phyloP scores from a whole-genome alignment of 2,329 filamentous ascomycete genomes.

The Aspergillus puulaauensis region DNA sequence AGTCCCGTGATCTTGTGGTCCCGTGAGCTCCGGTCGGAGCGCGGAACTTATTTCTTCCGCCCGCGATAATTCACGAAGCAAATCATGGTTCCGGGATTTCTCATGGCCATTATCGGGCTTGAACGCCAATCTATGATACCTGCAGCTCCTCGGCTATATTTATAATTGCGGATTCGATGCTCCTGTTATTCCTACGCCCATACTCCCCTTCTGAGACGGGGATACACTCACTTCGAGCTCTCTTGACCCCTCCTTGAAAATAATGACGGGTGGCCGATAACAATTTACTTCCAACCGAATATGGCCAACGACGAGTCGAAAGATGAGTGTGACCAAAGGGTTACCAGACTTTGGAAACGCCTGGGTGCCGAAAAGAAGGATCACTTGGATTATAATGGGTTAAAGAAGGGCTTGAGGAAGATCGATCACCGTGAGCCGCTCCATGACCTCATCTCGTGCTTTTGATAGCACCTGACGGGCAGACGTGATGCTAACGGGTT shows the following conservation, averaged over 20 bases:
- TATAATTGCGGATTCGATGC: slow-evolving; percentile 26
- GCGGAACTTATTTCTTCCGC: slow-evolving; percentile 21
- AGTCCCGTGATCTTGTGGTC: slow-evolving; percentile 26
- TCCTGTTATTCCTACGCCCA: slow-evolving; percentile 19
- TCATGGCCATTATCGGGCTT: slow-evolving; percentile 24
- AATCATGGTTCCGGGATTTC: slow-evolving; percentile 37
- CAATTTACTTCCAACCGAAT: slow-evolving; percentile 42
- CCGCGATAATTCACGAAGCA: slow-evolving; percentile 33
- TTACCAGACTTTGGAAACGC: slow-evolving; percentile 79
- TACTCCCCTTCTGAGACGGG: slow-evolving; percentile 21
- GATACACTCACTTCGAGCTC: slow-evolving; percentile 17
- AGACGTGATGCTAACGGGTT: slow-evolving; percentile 12
- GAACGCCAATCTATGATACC: slow-evolving; percentile 10
- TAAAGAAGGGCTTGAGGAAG: slow-evolving; percentile 80
- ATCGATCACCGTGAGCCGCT: slow-evolving; percentile 81
- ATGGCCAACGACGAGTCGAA: slow-evolving; percentile 71
- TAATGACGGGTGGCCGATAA: slow-evolving; percentile 49
- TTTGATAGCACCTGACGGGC: slow-evolving; percentile 23
- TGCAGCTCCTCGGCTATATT: slow-evolving; percentile 9
- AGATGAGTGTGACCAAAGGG: slow-evolving; percentile 74
- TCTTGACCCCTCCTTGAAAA: slow-evolving; percentile 30
- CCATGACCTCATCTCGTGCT: slow-evolving; percentile 21
- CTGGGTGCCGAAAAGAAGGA: slow-evolving; percentile 76
- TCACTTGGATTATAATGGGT: slow-evolving; percentile 77
- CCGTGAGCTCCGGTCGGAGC: too few species aligned